Evolutionary conservation across 768 basidiomycete genomes (phyloP), one percentile per base, ranked within the genome.

Genomic region (Tylopilus subfusipes): DNA sequence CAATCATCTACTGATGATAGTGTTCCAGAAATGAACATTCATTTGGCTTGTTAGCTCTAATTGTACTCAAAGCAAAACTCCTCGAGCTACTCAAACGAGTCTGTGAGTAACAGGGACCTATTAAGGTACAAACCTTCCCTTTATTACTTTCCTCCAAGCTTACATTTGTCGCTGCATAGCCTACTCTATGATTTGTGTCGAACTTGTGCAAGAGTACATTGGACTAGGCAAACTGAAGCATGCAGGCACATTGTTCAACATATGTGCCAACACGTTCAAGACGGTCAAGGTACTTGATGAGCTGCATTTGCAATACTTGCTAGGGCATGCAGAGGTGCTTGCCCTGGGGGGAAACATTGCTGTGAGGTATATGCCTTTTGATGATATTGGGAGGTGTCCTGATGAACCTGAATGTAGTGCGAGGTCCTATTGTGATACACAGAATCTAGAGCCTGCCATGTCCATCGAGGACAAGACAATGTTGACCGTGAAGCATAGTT

Each of bases 141-240:
- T 14, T 1, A 42, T 33, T 3, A 2, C 36, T 19, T 42, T 53
- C 24, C 48, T 29, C 10, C 1, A 29, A 21, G 18, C 47, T 62
- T n/a, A 47, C 33, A 22, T 6, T 11, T 10, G 5, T 10, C 67
- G 70, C 73, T 3, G 18, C 14, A 29, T 57, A 90, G 87, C 75
- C 13, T 91, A 83, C 65, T 75, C 89, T 19, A 68, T 69, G 1
- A 72, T 81, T 2, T 93, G 88, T 3, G 73, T 85, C 2, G 82
- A 86, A 40, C 78, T 96, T 6, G 94, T 88, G 0, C 78, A 83
- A 51, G 91, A 94, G 66, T 93, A 94, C 62, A 73, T 84, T 42
- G 81, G 78, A 33, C 77, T 98, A 2, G 94, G 95, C 3, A 90
- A 88, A 52, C 22, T 43, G 2, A 81, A 81, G 48, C 81, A 86